Evolutionary conservation across 2,329 filamentous ascomycete species (phyloP), one percentile per base, ranked within the genome.

Genomic region (Neoarthrinium moseri): DNA sequence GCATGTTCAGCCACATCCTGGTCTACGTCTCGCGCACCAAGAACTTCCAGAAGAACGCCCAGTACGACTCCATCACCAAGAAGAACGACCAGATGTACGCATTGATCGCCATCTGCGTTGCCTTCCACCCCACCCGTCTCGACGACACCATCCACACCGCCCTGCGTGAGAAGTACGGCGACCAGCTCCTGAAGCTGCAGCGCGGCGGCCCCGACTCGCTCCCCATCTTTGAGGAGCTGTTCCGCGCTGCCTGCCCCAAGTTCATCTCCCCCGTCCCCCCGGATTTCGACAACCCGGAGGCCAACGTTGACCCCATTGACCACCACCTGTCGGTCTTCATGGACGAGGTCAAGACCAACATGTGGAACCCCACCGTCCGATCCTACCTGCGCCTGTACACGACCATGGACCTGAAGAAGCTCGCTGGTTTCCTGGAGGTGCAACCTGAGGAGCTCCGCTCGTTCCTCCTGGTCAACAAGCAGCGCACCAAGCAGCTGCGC

Each of bases 1-100:
- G 92, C 80, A 96, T 96, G 87, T 99, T 99, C 84, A 95, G 89
- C 80, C 94, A 99, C 81, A 99, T 99, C 71, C 84, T 99, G 61
- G 87, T 99, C 74, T 99, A 97, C 74, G 91, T 99, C 57, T 96
- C 91, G 58, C 82, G 94, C 63, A 99, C 94, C 66, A 99, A 99
- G 88, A 97, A 97, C 81, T 97, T 97, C 84, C 94, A 99, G 75
- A 99, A 97, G 85, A 95, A 91, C 69, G 87, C 89, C 22, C 88
- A 96, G 75, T 97, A 96, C 76, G 94, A 99, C 71, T 95, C 90
- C 53, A 96, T 97, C 72, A 91, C 89, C 63, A 99, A 99, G 87
- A 97, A 97, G 85, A 97, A 96, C 72, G 94, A 99, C 71, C 94
- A 99, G 80, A 97, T 99, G 92, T 96, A 96, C 70, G 94, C 94